Base-by-base conservation (phyloP, 75 land plant species). In the Sequoia sempervirens region DNA sequence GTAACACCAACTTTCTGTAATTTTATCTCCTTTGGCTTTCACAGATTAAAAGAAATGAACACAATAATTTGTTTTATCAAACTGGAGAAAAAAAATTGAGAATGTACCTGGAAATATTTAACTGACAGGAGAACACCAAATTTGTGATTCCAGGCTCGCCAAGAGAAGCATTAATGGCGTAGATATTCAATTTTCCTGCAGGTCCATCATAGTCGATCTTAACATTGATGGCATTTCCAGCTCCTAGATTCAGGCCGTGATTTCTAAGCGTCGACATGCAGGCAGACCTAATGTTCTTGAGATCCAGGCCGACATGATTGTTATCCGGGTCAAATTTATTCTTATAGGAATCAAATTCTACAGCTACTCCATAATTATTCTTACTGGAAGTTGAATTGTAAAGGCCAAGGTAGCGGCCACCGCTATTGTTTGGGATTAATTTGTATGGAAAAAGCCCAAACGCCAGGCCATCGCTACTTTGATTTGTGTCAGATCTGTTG, bases 401-500 rank as follows among this genome's bases (percentile, higher is more conserved):
- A 43, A 91, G 85, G 61, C 85, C 92, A 14, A 91, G 92, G 10
- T 13, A 74, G 15, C 86, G 84, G 41, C 83, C 92, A 26, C 9
- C 50, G 46, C 87, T 87, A 53, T 85, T 79, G 10, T 28, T 4
- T 0, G 87, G 89, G 18, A 85, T 66, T 28, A 11, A 36, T 14
- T 72, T 80, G 12, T 37, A 32, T 0, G 88, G 86, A 4, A 91
- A 88, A 32, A 93, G 74, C 69, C 88, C 86, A 84, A 93, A 93
- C 28, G 91, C 84, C 30, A 91, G 78, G 26, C 92, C 92, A 45
- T 90, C 91, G 10, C 91, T 91, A 69, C 81, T 40, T 8, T 1
- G 7, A 40, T 32, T 36, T 15, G 1, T 0, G 32, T 84, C 80
- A 46, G 50, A 5, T 20, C 1, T 28, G 85, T 85, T 18, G 47